Evolutionary conservation across 257 asterid genomes (phyloP), one percentile per base, ranked within the genome.

Genomic region (Agastache rugosa): DNA sequence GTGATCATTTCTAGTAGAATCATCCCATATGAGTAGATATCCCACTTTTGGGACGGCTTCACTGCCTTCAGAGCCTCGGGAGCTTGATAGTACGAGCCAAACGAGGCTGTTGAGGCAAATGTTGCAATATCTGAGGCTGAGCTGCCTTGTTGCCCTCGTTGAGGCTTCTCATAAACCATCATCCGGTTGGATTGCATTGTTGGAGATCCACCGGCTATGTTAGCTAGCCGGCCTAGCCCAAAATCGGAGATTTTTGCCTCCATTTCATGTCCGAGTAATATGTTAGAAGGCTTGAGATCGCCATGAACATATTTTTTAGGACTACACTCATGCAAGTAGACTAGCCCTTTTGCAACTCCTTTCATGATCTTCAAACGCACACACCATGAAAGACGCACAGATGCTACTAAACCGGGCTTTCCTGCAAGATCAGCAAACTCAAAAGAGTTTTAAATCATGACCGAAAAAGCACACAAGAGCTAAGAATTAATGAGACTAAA

Each of bases 11-110:
- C 98, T n/a, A 94, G 86, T 50, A 91, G 63, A 55, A 94, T 85
- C 74, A 88, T 84, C 14, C 98, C 98, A 2, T 82, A 94, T 0
- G 98, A 91, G 81, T 88, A 94, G 67, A 91, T 75, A 69, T 94
- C 98, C 98, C 97, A 93, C 71, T 93, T 93, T 61, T 94, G 97
- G 3, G 98, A 94, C 1, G 98, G 97, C 64, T 92, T 92, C 35
- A 93, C 94, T 16, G 81, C 84, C 77, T 89, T 91, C 23, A 89
- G 67, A 0, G 92, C 88, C 82, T 95, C 99, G 0, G 98, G 99
- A 1, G 97, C 97, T 79, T 91, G 97, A 75, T 93, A 92, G 60
- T 27, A 79, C 2, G 92, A 83, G 34, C 90, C 86, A 1, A 79
- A 78, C 3, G 87, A 77, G 29, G 93, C 73, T 54, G 84, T 66